Evolutionary conservation across 805 yeast genomes (phyloP).

Genomic region (Sporopachydermia lactativora): DNA sequence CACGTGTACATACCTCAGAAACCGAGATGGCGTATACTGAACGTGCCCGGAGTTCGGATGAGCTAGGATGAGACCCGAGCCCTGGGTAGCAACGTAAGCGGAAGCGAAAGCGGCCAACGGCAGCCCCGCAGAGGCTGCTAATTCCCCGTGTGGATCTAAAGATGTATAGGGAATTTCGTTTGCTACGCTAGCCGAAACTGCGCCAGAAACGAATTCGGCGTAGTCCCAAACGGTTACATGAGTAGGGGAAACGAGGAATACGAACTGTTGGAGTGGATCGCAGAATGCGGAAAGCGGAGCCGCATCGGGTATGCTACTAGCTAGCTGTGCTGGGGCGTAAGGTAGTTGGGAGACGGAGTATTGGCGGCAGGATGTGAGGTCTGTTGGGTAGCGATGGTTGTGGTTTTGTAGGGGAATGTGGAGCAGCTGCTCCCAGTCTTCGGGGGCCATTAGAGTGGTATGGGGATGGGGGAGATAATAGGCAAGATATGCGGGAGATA

Average conservation of each 20-base stretch:
- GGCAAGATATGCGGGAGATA: too few species aligned
- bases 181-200: background rate
- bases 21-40: slow-evolving; percentile 24
- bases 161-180: background rate
- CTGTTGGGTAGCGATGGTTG: background rate
- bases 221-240: background rate
- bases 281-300: background rate
- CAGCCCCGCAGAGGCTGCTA: slow-evolving; percentile 12
- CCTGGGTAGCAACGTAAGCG: slow-evolving; percentile 36
- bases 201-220: background rate
- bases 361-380: background rate
- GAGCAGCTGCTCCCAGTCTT: background rate
- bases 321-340: background rate
- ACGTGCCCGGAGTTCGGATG: slow-evolving; percentile 44
- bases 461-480: too few species aligned
- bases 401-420: background rate
- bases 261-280: background rate
- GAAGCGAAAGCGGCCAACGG: slow-evolving; percentile 46
- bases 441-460: too few species aligned
- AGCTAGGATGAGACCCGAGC: slow-evolving; percentile 62
- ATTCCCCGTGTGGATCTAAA: background rate
- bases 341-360: background rate
- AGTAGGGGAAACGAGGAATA: background rate
- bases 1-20: background rate
- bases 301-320: background rate